Conservation (phyloP, 1,284 basidiomycete species). For the Cryptococcus depauperatus region DNA sequence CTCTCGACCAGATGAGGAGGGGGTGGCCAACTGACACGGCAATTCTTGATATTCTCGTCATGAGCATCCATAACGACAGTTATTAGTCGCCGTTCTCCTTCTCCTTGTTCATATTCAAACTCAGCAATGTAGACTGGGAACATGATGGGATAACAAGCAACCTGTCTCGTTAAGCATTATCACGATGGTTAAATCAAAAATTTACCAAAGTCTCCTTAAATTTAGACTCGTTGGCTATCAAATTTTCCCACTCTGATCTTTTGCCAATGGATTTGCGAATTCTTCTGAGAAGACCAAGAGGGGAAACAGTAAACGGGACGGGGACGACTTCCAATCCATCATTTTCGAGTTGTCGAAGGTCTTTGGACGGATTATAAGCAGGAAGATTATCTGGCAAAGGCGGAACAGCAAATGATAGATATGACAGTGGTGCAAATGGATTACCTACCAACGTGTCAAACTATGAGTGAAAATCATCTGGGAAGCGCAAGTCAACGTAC, state of each 20-base stretch:
- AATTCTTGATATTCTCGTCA: slow-evolving; percentile 25
- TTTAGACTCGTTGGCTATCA: slow-evolving; percentile 21
- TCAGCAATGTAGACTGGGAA: slow-evolving; percentile 43
- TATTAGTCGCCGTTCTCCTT: slow-evolving; percentile 20
- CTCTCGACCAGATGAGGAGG: slow-evolving; percentile 23
- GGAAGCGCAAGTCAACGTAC: slow-evolving; percentile 10
- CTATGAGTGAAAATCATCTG: neutral
- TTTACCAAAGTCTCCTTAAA: slow-evolving; percentile 36
- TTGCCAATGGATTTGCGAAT: slow-evolving; percentile 22
- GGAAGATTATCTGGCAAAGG: slow-evolving; percentile 26
- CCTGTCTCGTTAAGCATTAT: slow-evolving; percentile 12
- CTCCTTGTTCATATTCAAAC: slow-evolving; percentile 27
- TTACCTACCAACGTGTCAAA: slow-evolving; percentile 29
- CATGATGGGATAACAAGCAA: slow-evolving; percentile 42
- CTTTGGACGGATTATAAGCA: slow-evolving; percentile 29
- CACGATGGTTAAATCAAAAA: neutral
- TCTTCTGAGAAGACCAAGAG: slow-evolving; percentile 26
- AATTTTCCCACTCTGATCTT: slow-evolving; percentile 14
- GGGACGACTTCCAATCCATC: slow-evolving; percentile 58
- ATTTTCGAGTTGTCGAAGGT: slow-evolving; percentile 52
- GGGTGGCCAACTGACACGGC: slow-evolving; percentile 30
- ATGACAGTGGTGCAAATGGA: slow-evolving; percentile 41
- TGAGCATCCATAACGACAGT: slow-evolving; percentile 41
- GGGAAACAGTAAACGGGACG: slow-evolving; percentile 49
- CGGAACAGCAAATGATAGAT: slow-evolving; percentile 37